Conservation (phyloP, 371 early-diverging fungal genomes). For the Mucor lusitanicus region DNA sequence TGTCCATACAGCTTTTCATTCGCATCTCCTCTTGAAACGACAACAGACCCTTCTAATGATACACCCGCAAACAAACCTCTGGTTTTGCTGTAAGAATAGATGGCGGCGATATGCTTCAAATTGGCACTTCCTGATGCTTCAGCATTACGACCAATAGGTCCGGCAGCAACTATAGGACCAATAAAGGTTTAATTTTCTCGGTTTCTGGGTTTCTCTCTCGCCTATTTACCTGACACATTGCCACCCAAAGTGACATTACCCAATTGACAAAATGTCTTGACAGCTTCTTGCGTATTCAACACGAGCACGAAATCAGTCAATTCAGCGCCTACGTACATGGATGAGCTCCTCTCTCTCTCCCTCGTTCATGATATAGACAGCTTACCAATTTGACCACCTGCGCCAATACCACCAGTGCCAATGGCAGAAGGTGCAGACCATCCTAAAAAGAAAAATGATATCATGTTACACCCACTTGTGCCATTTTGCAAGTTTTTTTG, state of each 20-base stretch:
- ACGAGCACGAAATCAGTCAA: conserved; percentile 94
- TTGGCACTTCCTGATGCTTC: conserved; percentile 86
- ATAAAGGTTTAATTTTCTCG: too few species aligned
- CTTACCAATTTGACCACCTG: conserved; percentile 89
- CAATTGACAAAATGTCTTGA: conserved; percentile 87
- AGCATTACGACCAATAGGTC: conserved; percentile 93
- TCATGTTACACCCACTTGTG: conserved; percentile 2
- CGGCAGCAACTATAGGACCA: conserved; percentile 76
- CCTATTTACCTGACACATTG: conserved; percentile 68
- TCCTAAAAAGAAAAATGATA: conserved; percentile 26
- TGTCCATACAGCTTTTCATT: conserved; percentile 90
- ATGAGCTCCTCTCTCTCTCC: neutral
- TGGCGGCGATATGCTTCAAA: conserved; percentile 81
- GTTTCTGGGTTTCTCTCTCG: neutral
- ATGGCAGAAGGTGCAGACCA: conserved; percentile 87
- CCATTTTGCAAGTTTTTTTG: neutral
- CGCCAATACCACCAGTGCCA: conserved; percentile 79
- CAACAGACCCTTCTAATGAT: conserved; percentile 92
- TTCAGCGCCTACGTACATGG: conserved; percentile 67
- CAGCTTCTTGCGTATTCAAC: conserved; percentile 84
- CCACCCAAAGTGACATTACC: conserved; percentile 96
- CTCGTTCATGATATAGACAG: neutral
- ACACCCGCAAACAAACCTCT: conserved; percentile 95
- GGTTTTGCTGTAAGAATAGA: conserved; percentile 89
- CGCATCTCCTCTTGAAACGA: conserved; percentile 90